Base-by-base conservation (phyloP, 768 basidiomycete genomes). In the Podaxis sp. region DNA sequence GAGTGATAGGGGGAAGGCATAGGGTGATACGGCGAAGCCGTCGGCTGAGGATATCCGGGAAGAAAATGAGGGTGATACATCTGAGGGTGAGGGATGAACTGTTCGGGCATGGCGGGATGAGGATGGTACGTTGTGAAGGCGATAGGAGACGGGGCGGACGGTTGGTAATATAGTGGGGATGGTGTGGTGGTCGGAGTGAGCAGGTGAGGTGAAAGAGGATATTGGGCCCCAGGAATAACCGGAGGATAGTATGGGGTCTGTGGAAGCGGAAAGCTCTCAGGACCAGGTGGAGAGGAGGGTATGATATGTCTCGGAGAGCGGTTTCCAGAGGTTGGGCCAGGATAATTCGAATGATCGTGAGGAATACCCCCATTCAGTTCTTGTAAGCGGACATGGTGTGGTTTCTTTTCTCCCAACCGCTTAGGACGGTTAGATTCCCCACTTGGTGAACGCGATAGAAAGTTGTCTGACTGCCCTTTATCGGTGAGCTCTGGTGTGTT, bases 51-150 rank as follows among this genome's bases (percentile, higher is more conserved):
- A 22, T 48, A 51, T 2, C 42, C 17, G 9, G 57, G 48, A 22
- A 49, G 17, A n/a, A 59, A 33, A 22, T 59, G 57, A 59, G 57
- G 57, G 36, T 48, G 57, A 36, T 59, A 51, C n/a, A 40, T 19
- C 6, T 30, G 13, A 24, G 44, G 57, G 30, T 51, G 46, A 2
- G 48, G 46, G n/a, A 59, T 49, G 33, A 49, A 49, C 11, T 59
- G 57, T 51, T 59, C 57, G 2, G 46, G 30, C 17, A 59, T 51
- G 13, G 46, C 12, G 4, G 46, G 39, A 59, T 59, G 57, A 4
- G 48, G 57, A 15, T 59, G 57, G 8, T 59, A 59, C 11, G 57
- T 49, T 15, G 57, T 36, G 17, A 59, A 59, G 8, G 46, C n/a
- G 2, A 59, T 38, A n/a, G 57, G 57, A 22, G 57, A 59, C 4